phyloP scores from a whole-genome alignment of 139 green algal species.

The Nannochloris sp. region DNA sequence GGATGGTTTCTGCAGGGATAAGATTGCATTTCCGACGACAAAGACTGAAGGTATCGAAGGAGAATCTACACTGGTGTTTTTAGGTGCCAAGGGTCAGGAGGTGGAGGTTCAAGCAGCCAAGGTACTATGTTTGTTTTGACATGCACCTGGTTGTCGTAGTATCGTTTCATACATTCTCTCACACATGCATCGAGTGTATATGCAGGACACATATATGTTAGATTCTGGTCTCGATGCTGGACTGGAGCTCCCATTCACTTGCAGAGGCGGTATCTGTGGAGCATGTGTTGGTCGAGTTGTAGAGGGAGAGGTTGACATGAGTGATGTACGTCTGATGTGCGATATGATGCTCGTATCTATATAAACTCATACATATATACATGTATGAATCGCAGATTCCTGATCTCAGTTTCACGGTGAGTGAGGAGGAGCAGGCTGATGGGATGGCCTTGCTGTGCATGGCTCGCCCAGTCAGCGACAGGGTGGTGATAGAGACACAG shows the following conservation, averaged over 20 bases:
- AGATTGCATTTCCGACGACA: conserved; percentile 29
- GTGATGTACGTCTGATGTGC: conserved; percentile 43
- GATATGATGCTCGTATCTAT: not conserved
- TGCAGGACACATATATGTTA: conserved; percentile 69
- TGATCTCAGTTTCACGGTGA: conserved; percentile 78
- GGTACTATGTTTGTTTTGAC: conserved; percentile 2
- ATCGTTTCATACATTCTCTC: not conserved
- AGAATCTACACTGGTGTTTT: conserved; percentile 51
- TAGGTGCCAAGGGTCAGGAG: conserved; percentile 43
- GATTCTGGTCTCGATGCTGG: conserved; percentile 70
- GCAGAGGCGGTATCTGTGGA: conserved; percentile 61
- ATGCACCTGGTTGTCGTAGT: not conserved
- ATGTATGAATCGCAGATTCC: conserved; percentile 36
- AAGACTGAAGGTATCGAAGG: conserved; percentile 25
- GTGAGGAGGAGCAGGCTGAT: conserved; percentile 64
- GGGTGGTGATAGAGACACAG: conserved; percentile 71
- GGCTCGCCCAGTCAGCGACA: conserved; percentile 60
- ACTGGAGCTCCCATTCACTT: conserved; percentile 86
- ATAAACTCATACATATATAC: not conserved
- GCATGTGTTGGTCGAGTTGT: conserved; percentile 71
- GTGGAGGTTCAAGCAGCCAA: conserved; percentile 40
- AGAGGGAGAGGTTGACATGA: conserved; percentile 61
- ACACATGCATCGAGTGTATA: conserved; percentile 32
- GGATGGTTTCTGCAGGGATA: conserved; percentile 62
- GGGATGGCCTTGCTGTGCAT: conserved; percentile 88